Evolutionary conservation across 2,329 filamentous ascomycete genomes (phyloP), one percentile per base, ranked within the genome.

Genomic region (Diplodia intermedia): DNA sequence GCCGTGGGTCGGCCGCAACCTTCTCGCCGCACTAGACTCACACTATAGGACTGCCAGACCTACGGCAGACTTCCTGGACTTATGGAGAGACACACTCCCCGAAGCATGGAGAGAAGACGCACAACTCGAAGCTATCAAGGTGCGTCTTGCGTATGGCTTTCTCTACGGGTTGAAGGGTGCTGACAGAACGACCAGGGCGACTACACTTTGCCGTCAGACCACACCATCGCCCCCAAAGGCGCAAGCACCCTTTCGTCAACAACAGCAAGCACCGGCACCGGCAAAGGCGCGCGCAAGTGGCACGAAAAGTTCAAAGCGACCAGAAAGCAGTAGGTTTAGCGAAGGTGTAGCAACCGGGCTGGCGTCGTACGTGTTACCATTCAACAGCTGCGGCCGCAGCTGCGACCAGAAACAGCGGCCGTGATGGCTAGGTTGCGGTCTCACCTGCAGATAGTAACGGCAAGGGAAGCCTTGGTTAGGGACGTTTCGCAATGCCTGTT

Each of bases 31-130:
- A 47, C 18, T 69, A 15, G 75, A 73, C 55, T 71, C 65, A 7
- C 53, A 69, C 43, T 31, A 67, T 54, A 53, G 55, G 23, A 43
- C 66, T 33, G 71, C 74, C 60, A 76, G 75, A 54, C 72, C 76
- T 38, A 75, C 77, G 8, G 73, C 75, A 18, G 73, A 76, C 20
- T 80, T 79, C 69, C 72, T 77, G 18, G 77, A 79, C 66, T 70
- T 73, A 8, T 80, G 78, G 78, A 75, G 74, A 69, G 78, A 80
- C 67, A 69, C 69, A 14, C 60, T 80, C n/a, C 78, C 78, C n/a
- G 77, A 79, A 65, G 66, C 71, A 67, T 80, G 78, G 77, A 74
- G 77, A 18, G 72, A 71, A 56, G 76, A 77, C 56, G 77, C 74
- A 7, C 72, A 75, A 50, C 71, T 80, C 11, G 70, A 70, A 50